Base-by-base conservation (phyloP, 2,329 filamentous ascomycete species). In the Scytalidium sp. region DNA sequence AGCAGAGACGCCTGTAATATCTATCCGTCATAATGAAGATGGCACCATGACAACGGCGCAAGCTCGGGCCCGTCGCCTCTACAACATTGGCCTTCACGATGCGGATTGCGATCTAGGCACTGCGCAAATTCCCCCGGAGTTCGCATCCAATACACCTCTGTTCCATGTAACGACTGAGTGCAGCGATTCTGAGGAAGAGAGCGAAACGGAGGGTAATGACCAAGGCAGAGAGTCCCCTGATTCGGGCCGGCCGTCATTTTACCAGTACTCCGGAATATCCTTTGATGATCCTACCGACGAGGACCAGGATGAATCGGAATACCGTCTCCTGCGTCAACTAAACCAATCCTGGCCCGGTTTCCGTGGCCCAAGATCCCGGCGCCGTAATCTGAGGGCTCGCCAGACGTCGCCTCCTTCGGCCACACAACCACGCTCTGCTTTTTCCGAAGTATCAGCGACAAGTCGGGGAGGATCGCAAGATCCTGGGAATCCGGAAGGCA, bases 101-200 rank as follows among this genome's bases (percentile, higher is more conserved):
- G 63, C 63, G 46, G 63, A 65, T n/a, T 62, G 63, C 40, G 69
- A 78, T 45, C 65, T 70, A 43, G 71, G 74, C 19, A 71, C 73
- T 22, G 79, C 79, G 2, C 78, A 81, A 58, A 79, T 84, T 56
- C 81, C 81, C 2, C 65, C 68, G 1, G 80, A 83, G 52, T 84
- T 84, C 53, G 70, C 70, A 11, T 61, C 72, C 7, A 63, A 61
- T 32, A 67, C 72, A 9, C 72, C 75, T 3, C 73, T 75, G 13
- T 81, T 82, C 55, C 71, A 71, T 47, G 73, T 84, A 32, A 81
- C 76, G 11, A 83, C 76, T 6, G 80, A 83, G 56, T 84, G 77
- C 58, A 82, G 76, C 63, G 81, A 84, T 42, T 79, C 81, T 6
- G 80, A 84, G 50, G 73, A 72, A 19, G 78, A 64, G n/a, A 27